Evolutionary conservation across 1,284 basidiomycete species (phyloP), one percentile per base, ranked within the genome.

Genomic region (Ceratobasidium sp.): DNA sequence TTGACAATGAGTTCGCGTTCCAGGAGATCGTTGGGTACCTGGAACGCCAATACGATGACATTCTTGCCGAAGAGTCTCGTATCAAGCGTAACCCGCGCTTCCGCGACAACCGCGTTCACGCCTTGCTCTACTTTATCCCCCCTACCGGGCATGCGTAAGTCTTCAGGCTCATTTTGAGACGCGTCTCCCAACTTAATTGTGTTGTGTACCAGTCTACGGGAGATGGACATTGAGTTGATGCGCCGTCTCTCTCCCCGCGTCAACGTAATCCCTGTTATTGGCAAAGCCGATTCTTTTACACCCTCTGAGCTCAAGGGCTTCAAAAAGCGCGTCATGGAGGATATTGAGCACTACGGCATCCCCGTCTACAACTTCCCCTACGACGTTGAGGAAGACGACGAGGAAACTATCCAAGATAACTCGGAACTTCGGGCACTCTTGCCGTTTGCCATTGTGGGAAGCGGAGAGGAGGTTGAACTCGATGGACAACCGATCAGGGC

Each of bases 291-390:
- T 83, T 92, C 94, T 8, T 84, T 99, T 80, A 98, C 97, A 18
- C 94, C 94, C 3, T 88, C 86, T 75, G 96, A 98, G 82, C 89
- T 98, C 71, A 88, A 89, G 75, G 95, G 91, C 13, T 99, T 99
- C 89, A 99, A 98, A 88, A 96, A 96, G 84, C 87, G 98, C 80
- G 95, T 99, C 80, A 98, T 98, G 96, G 96, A 99, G 83, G 97
- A 99, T 81, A 98, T 99, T 77, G 97, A 98, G 80, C 89, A 98
- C 85, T 98, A 99, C 81, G 91, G 93, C 77, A 99, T 99, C 78
- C 97, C 98, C 6, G 93, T 99, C 55, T 99, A 99, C 87, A 99
- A 99, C 85, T 99, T 99, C 88, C 98, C 98, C 0, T 99, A 98
- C 82, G 98, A 99, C 78, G 91, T 96, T 26, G 98, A 99, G 82